Conservation (phyloP, 768 basidiomycete species). For the Mycena capillaripes region DNA sequence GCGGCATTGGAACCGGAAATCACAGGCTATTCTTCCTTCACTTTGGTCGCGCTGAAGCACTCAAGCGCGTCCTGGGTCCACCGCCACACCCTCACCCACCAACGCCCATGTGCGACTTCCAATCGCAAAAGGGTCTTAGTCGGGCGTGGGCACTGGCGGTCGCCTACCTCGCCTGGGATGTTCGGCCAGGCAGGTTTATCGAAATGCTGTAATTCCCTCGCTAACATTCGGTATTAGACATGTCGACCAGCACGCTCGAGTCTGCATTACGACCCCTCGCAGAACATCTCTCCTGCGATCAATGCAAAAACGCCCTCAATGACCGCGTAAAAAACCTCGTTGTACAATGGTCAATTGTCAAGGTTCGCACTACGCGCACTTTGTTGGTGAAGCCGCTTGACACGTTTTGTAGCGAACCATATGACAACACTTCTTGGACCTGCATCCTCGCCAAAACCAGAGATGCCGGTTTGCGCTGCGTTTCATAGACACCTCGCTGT, state of each 20-base stretch:
- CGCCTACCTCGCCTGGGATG: slow-evolving; percentile 89
- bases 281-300: slow-evolving; percentile 77
- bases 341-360: slow-evolving; percentile 84
- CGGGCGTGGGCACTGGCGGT: slow-evolving; percentile 88
- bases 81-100: slow-evolving; percentile 84
- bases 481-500: slow-evolving; percentile 8
- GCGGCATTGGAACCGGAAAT: background rate
- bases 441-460: slow-evolving; percentile 16
- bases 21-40: slow-evolving; percentile 80
- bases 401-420: slow-evolving; percentile 65
- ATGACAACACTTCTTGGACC: slow-evolving; percentile 44
- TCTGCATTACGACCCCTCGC: slow-evolving; percentile 77
- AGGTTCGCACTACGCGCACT: slow-evolving; percentile 57
- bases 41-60: slow-evolving; percentile 84
- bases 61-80: slow-evolving; percentile 82
- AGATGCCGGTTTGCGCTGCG: slow-evolving; percentile 7
- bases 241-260: slow-evolving; percentile 82
- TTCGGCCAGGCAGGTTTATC: slow-evolving; percentile 72
- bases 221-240: slow-evolving; percentile 57
- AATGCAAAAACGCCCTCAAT: slow-evolving; percentile 73
- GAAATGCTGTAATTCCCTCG: background rate
- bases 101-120: slow-evolving; percentile 74
- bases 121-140: slow-evolving; percentile 83
- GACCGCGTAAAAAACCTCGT: slow-evolving; percentile 79
- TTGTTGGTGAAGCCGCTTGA: slow-evolving; percentile 17